Evolutionary conservation across 2,329 filamentous ascomycete species (phyloP).

Genomic region (Lachnellula occidentalis): DNA sequence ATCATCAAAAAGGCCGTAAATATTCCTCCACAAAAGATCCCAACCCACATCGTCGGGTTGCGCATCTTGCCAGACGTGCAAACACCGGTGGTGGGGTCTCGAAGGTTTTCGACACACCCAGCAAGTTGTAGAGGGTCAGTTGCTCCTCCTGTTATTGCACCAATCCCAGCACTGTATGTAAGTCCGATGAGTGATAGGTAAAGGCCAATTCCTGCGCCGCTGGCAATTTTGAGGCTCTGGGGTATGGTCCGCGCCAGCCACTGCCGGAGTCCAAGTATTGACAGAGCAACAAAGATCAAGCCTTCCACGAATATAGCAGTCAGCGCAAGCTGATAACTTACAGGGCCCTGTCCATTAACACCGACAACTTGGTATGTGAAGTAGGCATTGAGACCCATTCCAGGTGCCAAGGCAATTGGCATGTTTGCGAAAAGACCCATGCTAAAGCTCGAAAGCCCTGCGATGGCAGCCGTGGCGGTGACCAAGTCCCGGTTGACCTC

Average conservation of each 20-base stretch:
- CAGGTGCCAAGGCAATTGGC: conserved; percentile 66
- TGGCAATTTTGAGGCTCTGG: conserved; percentile 79
- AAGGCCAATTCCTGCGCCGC: conserved; percentile 78
- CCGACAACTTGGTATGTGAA: conserved; percentile 77
- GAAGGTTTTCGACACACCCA: conserved; percentile 37
- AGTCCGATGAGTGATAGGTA: conserved; percentile 67
- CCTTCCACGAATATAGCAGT: conserved; percentile 88
- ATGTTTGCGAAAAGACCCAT: conserved; percentile 78
- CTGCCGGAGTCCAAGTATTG: conserved; percentile 75
- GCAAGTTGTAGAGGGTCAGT: conserved; percentile 69
- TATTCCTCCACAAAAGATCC: conserved; percentile 80
- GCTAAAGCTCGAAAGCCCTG: conserved; percentile 71
- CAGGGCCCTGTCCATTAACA: conserved; percentile 64
- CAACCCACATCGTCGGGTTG: conserved; percentile 78
- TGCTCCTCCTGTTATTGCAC: conserved; percentile 63
- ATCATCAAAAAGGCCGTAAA: conserved; percentile 76
- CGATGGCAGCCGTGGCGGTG: conserved; percentile 79
- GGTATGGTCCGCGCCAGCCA: conserved; percentile 84
- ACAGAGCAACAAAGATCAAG: conserved; percentile 76
- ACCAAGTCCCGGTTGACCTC: conserved; percentile 61
- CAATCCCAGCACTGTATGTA: conserved; percentile 78
- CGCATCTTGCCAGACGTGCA: conserved; percentile 73
- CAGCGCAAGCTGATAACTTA: conserved; percentile 70
- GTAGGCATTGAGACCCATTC: conserved; percentile 82
- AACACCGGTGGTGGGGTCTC: conserved; percentile 39